Evolutionary conservation across 768 basidiomycete species (phyloP).

Genomic region (Leccinum imitatum): DNA sequence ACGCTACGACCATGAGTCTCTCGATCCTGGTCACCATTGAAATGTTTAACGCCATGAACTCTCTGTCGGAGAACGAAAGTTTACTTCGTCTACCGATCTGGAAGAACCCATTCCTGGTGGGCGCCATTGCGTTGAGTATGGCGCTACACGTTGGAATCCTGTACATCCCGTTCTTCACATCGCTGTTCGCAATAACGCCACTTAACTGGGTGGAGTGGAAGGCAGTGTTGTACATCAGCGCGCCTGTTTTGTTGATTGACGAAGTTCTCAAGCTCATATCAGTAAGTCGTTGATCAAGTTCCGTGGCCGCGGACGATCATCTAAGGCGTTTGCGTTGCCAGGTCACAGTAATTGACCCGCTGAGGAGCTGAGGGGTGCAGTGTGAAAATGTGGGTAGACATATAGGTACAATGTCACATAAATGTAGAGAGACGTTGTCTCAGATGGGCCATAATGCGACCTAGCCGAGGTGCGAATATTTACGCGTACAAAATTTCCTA

Average conservation of each 20-base stretch:
- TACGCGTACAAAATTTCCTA: neutral
- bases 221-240: slow-evolving; percentile 84
- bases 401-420: neutral
- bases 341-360: slow-evolving; percentile 59
- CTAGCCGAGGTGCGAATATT: neutral
- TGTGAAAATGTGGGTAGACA: neutral
- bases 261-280: slow-evolving; percentile 85
- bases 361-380: slow-evolving; percentile 43
- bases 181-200: slow-evolving; percentile 88
- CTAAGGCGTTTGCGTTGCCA: slow-evolving; percentile 23
- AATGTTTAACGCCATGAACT: slow-evolving; percentile 99
- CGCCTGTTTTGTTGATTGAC: slow-evolving; percentile 87
- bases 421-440: neutral
- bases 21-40: slow-evolving; percentile 95
- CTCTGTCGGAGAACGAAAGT: slow-evolving; percentile 95
- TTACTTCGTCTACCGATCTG: slow-evolving; percentile 85
- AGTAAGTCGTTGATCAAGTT: slow-evolving; percentile 40
- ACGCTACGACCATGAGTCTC: slow-evolving; percentile 93
- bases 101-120: slow-evolving; percentile 93
- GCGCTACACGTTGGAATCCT: slow-evolving; percentile 90
- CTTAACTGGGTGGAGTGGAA: slow-evolving; percentile 96
- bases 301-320: neutral
- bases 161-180: slow-evolving; percentile 95
- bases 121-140: slow-evolving; percentile 89
- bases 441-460: neutral